These are phyloP conservation scores for Tremella yokohamensis DNA, from an alignment of 768 basidiomycete genomes.

Conservation along the genomic window DNA sequence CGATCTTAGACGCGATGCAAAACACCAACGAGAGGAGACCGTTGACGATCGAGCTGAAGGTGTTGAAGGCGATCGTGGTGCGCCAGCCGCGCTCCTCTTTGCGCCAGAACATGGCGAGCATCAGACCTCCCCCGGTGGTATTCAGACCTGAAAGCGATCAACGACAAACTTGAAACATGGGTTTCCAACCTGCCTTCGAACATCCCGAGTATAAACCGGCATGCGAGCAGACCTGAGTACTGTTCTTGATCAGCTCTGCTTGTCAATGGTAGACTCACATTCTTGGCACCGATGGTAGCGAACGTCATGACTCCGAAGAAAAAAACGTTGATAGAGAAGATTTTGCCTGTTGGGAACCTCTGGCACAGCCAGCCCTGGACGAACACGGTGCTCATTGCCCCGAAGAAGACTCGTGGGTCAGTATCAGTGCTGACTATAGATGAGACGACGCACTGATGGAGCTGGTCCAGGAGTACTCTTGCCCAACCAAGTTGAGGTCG, in stretches of 20 bases:
- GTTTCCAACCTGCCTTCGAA: slow-evolving; percentile 24
- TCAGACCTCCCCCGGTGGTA: neutral
- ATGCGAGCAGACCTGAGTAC: slow-evolving; percentile 14
- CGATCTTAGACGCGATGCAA: neutral
- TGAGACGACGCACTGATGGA: slow-evolving; percentile 13
- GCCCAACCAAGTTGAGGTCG: slow-evolving; percentile 32
- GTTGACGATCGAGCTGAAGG: slow-evolving; percentile 35
- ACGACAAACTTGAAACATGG: neutral
- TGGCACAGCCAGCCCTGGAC: slow-evolving; percentile 7
- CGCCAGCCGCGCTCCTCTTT: slow-evolving; percentile 33
- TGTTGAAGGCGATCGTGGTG: slow-evolving; percentile 37
- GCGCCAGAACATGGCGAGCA: slow-evolving; percentile 29
- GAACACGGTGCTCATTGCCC: slow-evolving; percentile 7
- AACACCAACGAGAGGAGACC: slow-evolving; percentile 30
- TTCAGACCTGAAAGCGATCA: neutral
- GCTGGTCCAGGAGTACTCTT: slow-evolving; percentile 26
- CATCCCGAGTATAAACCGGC: slow-evolving; percentile 31
- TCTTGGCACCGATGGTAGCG: slow-evolving; percentile 17
- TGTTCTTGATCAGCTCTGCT: neutral
- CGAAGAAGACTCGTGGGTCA: slow-evolving; percentile 4
- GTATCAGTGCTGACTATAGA: too few species aligned
- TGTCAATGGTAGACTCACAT: neutral
- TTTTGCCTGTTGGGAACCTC: slow-evolving; percentile 6
- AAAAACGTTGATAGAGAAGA: slow-evolving; percentile 10
- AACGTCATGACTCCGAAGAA: slow-evolving; percentile 22